Base-by-base conservation (phyloP, 2,329 filamentous ascomycete genomes). In the Zasmidium cellare region DNA sequence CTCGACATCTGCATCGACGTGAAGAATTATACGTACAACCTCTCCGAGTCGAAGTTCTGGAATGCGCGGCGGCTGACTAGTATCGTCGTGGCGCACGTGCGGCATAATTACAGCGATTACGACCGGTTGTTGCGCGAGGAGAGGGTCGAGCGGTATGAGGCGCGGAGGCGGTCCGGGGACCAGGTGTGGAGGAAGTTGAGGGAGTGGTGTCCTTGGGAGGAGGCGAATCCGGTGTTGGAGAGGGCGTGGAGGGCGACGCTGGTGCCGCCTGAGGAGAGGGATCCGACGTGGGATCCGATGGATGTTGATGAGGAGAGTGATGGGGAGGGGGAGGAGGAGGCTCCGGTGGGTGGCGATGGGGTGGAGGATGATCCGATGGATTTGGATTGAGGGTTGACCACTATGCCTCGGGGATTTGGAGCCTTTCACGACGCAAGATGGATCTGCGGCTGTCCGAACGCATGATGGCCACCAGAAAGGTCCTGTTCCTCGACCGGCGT, bases 21-120 rank as follows among this genome's bases (percentile, higher is more conserved):
- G 6, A 70, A 70, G 55, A 51, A 59, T 50, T 67, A 67, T 53
- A 64, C 62, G 1, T 72, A 71, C 56, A 64, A 71, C 46, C 58
- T 70, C 19, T 69, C 67, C 16, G 56, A 64, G 23, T 64, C 68
- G 9, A 67, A 65, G 38, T 47, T 59, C 51, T 63, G 61, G 57
- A 72, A 71, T 51, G 57, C 65, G 24, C 59, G 65, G 24, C 67
- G 68, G 12, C 65, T 60, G 19, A 71, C 64, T 5, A 64, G 61
- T 46, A 66, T 72, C n/a, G 82, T 85, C 35, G 80, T 84, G 23
- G 84, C 85, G 18, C 84, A 87, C 67, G 84, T 87, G 58, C 80
- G 85, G 23, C 85, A 87, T 65, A 69, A 77, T 7, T 84, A 85
- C 64, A 86, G 83, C 53, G 75, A 84, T 53, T 87, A 87, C 69